phyloP scores from a whole-genome alignment of 2,329 filamentous ascomycete species.

The Botrytis tulipae region DNA sequence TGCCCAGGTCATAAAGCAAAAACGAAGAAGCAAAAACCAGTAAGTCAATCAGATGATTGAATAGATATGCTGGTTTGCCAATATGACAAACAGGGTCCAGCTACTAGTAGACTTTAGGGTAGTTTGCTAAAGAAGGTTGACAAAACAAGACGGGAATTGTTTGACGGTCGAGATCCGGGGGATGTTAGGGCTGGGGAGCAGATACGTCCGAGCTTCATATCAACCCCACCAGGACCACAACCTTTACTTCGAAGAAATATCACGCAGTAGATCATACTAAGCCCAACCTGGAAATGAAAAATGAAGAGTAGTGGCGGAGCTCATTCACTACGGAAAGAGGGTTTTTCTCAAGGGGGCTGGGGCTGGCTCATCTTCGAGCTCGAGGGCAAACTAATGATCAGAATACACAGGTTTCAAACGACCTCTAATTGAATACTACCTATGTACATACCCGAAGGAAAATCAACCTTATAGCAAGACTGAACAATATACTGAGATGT shows the following conservation, averaged over 20 bases:
- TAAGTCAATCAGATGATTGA: not conserved
- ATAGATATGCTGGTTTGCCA: not conserved
- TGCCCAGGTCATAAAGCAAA: slow-evolving; percentile 7
- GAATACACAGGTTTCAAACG: not conserved
- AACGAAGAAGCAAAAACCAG: not conserved
- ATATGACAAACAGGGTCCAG: not conserved
- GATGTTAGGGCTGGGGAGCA: not conserved
- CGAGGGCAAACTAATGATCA: too few relatives aligned
- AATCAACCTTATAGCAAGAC: not conserved
- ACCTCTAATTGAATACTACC: not conserved
- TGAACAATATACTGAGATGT: not conserved
- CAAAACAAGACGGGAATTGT: not conserved
- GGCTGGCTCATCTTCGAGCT: not conserved
- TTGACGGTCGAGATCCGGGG: slow-evolving; percentile 5
- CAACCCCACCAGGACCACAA: not conserved
- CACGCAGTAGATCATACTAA: not conserved
- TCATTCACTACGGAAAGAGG: not conserved
- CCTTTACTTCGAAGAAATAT: not conserved
- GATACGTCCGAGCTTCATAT: not conserved
- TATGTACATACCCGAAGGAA: not conserved
- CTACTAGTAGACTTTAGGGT: not conserved
- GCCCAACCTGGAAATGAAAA: not conserved
- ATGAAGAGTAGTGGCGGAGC: not conserved
- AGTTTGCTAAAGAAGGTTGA: not conserved
- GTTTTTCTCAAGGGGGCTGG: not conserved